phyloP scores from a whole-genome alignment of 2,329 filamentous ascomycete genomes.

The Parastagonospora nodorum region DNA sequence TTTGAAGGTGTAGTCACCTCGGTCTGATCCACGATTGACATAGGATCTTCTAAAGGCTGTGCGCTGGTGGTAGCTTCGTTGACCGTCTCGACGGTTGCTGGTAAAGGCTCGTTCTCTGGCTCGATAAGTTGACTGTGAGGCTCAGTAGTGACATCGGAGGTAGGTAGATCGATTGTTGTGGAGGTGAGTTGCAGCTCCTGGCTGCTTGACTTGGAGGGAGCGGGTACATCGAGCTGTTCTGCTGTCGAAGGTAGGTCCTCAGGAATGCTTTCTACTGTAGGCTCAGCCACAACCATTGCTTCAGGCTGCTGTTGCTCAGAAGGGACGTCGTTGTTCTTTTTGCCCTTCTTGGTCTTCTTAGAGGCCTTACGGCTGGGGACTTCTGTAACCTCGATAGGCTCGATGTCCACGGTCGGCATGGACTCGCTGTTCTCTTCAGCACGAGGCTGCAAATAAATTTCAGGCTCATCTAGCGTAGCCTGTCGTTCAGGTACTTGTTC shows the following conservation, averaged over 20 bases:
- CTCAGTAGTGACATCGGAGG: slow-evolving; percentile 1
- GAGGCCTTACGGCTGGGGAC: slow-evolving; percentile 24
- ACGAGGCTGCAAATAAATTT: slow-evolving; percentile 1
- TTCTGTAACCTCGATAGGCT: slow-evolving; percentile 6
- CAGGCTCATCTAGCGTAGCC: background rate
- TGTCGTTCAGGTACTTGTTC: background rate
- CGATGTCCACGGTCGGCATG: background rate
- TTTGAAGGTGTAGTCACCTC: slow-evolving; percentile 18
- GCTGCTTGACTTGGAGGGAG: background rate
- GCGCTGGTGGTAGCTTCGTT: slow-evolving; percentile 11
- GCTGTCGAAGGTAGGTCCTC: background rate
- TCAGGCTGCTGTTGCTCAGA: background rate
- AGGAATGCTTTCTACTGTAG: background rate
- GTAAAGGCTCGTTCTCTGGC: slow-evolving; percentile 3
- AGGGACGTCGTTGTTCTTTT: slow-evolving; percentile 21
- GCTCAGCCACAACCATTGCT: background rate
- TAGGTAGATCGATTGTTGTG: background rate
- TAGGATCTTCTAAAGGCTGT: slow-evolving; percentile 4
- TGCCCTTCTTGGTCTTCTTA: slow-evolving; percentile 44
- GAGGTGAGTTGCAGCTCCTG: background rate
- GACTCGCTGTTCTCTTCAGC: background rate
- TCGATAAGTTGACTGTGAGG: slow-evolving; percentile 4
- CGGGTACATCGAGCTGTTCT: background rate
- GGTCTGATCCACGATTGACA: slow-evolving; percentile 10
- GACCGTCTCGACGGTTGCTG: background rate